Evolutionary conservation across 2,329 filamentous ascomycete genomes (phyloP).

Genomic region (Stylonectria norvegica): DNA sequence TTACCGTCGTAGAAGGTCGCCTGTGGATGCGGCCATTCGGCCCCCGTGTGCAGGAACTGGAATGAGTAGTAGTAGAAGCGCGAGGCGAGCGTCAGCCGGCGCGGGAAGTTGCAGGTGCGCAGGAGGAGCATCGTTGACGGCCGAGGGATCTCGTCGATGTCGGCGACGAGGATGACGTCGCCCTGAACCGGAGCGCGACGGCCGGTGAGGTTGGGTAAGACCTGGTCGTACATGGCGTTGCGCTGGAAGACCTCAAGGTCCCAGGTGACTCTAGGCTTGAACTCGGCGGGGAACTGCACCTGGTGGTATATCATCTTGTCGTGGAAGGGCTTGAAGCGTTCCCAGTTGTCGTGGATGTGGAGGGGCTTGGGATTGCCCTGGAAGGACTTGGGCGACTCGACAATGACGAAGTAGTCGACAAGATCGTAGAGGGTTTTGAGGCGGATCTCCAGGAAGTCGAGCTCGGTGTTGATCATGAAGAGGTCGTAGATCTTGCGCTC

Average conservation of each 20-base stretch:
- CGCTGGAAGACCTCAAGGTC: constrained; percentile 52
- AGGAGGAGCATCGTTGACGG: constrained; percentile 48
- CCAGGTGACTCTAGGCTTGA: constrained; percentile 41
- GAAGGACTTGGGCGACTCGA: constrained; percentile 58
- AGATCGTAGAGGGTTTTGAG: constrained; percentile 54
- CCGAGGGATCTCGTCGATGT: constrained; percentile 58
- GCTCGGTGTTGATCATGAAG: constrained; percentile 59
- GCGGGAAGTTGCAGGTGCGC: constrained; percentile 50
- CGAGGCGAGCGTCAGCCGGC: constrained; percentile 48
- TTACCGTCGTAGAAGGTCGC: constrained; percentile 49
- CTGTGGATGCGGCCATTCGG: constrained; percentile 55
- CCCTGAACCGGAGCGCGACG: constrained; percentile 40
- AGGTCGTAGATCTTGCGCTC: constrained; percentile 47
- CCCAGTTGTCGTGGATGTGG: constrained; percentile 49
- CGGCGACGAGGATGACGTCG: constrained; percentile 58
- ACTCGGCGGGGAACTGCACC: constrained; percentile 43
- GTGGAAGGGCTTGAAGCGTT: constrained; percentile 49
- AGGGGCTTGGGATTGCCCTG: constrained; percentile 55
- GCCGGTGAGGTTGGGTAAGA: constrained; percentile 47
- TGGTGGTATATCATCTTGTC: constrained; percentile 60
- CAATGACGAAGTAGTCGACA: constrained; percentile 64
- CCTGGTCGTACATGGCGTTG: constrained; percentile 56
- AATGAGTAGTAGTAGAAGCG: constrained; percentile 58
- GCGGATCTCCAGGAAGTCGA: constrained; percentile 64
- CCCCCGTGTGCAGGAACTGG: constrained; percentile 43